Evolutionary conservation across 371 early-diverging fungal genomes (phyloP).

Genomic region (Mucor plumbeus): DNA sequence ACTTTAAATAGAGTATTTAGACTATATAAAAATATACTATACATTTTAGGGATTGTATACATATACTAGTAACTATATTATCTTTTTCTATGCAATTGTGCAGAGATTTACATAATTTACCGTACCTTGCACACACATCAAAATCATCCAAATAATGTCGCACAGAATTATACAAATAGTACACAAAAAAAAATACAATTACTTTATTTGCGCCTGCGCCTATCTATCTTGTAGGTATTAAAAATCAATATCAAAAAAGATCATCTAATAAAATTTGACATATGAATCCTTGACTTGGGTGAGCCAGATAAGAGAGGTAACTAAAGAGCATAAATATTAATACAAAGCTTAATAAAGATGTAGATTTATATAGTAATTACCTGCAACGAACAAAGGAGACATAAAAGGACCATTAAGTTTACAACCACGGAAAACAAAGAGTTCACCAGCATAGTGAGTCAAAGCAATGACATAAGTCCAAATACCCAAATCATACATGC

Average conservation of each 20-base stretch:
- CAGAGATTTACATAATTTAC: no score
- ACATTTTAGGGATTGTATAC: no score
- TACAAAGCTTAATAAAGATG: neutral
- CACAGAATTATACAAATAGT: neutral
- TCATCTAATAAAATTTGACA: conserved; percentile 23
- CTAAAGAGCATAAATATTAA: neutral
- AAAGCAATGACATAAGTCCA: conserved; percentile 78
- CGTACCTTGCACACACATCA: no score
- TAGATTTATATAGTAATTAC: conserved; percentile 38
- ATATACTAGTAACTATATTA: no score
- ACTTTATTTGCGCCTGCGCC: neutral
- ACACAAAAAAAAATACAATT: neutral
- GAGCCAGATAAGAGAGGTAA: conserved; percentile 43
- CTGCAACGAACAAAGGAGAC: conserved; percentile 73
- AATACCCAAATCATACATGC: conserved; percentile 73
- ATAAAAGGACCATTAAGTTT: conserved; percentile 66
- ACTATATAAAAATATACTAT: no score
- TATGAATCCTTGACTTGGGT: conserved; percentile 57
- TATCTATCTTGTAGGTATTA: neutral
- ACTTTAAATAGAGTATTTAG: no score
- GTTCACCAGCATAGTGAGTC: conserved; percentile 71
- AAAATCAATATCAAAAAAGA: neutral
- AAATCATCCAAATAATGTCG: neutral
- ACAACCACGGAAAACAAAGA: conserved; percentile 73
- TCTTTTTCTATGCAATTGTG: no score